These are phyloP conservation scores for Macrolepiota dolichaula DNA, from an alignment of 768 basidiomycete genomes.

Conservation along the genomic window DNA sequence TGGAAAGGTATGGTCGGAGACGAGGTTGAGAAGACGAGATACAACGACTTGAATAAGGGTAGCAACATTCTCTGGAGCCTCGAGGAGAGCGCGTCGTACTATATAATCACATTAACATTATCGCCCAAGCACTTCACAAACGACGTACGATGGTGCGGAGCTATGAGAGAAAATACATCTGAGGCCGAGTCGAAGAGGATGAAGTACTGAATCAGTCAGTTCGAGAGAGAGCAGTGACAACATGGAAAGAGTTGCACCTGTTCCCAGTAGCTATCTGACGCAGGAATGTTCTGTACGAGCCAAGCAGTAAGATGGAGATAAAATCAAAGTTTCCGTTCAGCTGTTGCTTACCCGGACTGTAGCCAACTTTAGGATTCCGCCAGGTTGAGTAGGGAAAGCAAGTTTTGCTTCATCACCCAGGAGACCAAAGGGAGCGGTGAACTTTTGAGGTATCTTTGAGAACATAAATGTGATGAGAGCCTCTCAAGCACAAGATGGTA, in stretches of 20 bases:
- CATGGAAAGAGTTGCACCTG: constrained; percentile 50
- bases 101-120: constrained; percentile 12
- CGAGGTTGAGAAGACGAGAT: constrained; percentile 66
- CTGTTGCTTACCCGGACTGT: constrained; percentile 60
- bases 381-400: constrained; percentile 78
- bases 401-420: constrained; percentile 88
- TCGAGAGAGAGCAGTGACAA: not conserved
- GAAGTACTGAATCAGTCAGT: constrained; percentile 54
- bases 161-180: constrained; percentile 87
- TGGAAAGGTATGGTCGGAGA: constrained; percentile 81
- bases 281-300: constrained; percentile 60
- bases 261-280: constrained; percentile 84
- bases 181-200: constrained; percentile 85
- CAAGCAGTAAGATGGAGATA: constrained; percentile 2
- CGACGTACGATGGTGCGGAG: constrained; percentile 76
- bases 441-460: constrained; percentile 65
- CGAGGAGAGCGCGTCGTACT: constrained; percentile 81
- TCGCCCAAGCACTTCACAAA: not conserved
- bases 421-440: constrained; percentile 74
- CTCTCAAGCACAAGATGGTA: not conserved
- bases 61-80: constrained; percentile 83
- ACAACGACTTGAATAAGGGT: constrained; percentile 75
- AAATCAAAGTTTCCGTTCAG: not conserved
- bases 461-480: constrained; percentile 45
- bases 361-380: constrained; percentile 75